Base-by-base conservation (phyloP, 2,329 filamentous ascomycete species). In the Cercospora sojina region DNA sequence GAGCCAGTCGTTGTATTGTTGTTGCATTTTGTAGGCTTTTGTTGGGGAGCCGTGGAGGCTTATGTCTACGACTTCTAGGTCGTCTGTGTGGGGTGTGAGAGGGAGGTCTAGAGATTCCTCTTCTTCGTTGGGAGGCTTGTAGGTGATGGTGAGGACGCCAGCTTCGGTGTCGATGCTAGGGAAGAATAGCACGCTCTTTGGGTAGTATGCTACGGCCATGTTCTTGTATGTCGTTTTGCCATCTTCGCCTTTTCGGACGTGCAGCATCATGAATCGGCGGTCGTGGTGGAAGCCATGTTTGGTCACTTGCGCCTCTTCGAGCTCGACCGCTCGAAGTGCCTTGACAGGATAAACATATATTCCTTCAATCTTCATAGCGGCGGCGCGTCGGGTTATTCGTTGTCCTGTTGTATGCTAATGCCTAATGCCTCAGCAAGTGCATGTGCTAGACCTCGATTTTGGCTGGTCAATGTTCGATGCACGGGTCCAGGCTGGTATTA, bases 271-370 rank as follows among this genome's bases (percentile, higher is more conserved):
- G 67, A 76, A 79, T 20, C 72, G 75, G 67, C 82, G 74, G 69
- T 84, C 82, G 66, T 82, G 79, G 29, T 78, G 73, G 64, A 83
- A 81, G 67, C 82, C 82, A 74, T 81, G 72, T 64, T 76, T 77
- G 8, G 81, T 82, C 18, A 80, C 78, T 56, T 78, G 69, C 16
- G 79, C 78, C 43, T 75, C 73, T 2, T 76, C 72, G 27, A 81
- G 72, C 20, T 79, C 76, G 5, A 79, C 75, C 2, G 74, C 76
- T 16, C 80, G 78, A 6, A 83, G 74, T 13, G 80, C 80, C 70
- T 84, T 84, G 74, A 84, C 81, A 2, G 82, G 82, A 65, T 84
- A 84, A 5, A 79, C 76, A 65, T 81, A 81, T 13, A 83, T 78
- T 77, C 82, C 71, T 53, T 69, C 67, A 31, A 76, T 70, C 38